These are phyloP conservation scores for Kuraishia cidri DNA, from an alignment of 805 yeast genomes.

Conservation along the genomic window DNA sequence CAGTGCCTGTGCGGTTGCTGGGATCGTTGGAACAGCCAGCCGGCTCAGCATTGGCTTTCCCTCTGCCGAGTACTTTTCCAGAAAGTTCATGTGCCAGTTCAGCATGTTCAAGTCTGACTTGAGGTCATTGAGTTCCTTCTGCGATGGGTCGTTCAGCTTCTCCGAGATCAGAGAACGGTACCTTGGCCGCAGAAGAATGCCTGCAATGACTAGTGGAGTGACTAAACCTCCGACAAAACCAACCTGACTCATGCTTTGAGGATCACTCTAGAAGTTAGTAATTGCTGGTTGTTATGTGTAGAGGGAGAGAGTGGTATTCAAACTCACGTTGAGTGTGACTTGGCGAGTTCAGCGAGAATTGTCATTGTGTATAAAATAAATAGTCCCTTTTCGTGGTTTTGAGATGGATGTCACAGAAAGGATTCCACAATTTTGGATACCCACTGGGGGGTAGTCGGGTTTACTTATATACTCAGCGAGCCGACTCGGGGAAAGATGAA, in stretches of 20 bases:
- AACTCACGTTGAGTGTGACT: conserved; percentile 1
- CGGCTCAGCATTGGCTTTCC: not conserved
- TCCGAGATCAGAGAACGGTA: not conserved
- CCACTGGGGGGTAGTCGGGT: no score
- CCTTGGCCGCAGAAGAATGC: not conserved
- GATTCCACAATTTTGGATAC: no score
- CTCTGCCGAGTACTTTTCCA: not conserved
- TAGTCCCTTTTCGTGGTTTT: no score
- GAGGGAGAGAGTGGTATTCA: no score
- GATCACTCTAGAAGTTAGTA: no score
- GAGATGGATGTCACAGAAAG: no score
- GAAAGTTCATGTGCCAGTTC: conserved; percentile 2
- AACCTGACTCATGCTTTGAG: not conserved
- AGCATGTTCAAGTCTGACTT: conserved; percentile 1
- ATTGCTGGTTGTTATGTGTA: no score
- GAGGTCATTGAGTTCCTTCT: conserved; percentile 1
- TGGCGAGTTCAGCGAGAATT: not conserved
- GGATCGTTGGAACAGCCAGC: not conserved
- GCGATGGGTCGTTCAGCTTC: conserved; percentile 2
- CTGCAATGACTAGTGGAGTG: not conserved
- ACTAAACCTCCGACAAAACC: conserved; percentile 1
- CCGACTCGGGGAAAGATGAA: no score
- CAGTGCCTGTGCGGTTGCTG: not conserved
- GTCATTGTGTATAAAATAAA: no score
- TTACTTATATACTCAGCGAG: no score